Base-by-base conservation (phyloP, 495 filamentous ascomycete species). In the Talaromyces wortmannii region DNA sequence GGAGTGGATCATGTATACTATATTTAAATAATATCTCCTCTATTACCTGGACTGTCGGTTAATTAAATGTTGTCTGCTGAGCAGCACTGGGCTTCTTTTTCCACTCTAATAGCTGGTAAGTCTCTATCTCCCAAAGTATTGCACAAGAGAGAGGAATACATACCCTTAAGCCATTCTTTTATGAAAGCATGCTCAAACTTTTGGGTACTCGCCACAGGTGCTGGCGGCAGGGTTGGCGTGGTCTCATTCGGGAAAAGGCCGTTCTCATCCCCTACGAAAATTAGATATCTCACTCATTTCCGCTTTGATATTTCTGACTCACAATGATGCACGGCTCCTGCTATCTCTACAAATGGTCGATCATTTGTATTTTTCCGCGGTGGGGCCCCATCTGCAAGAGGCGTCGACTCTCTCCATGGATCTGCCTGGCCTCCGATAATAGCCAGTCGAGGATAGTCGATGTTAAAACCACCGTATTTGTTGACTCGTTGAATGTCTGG, bases 361-460 rank as follows among this genome's bases (percentile, higher is more conserved):
- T 67, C 67, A 0, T 71, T 67, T 1, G 85, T 88, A 40, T 73
- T 84, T 6, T 62, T 57, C 16, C 86, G 61, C 23, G 61, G 58
- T 0, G 67, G 60, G 10, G 78, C 72, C 0, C 69, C 75, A 33
- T 81, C 71, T 1, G 78, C 77, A 53, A 87, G 84, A 5, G 83
- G 82, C 10, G 81, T 85, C 0, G 84, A 83, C 0, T 79, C 76
- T 6, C 83, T 74, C 87, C 87, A 91, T 0, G 87, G 85, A 63
- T 91, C 88, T 50, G 73, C 73, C 52, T 86, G 72, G 12, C 86
- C 87, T 55, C 85, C 87, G 49, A 91, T 72, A 53, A 83, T 75
- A 15, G 86, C 86, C 6, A 90, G 76, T 18, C 84, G 78, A 5
- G 79, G 74, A 56, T 85, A 87, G 47, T 76, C 73, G 64, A 88